Evolutionary conservation across 202 grass and related monocot genomes (phyloP).

Genomic region (Eragrostis tef): DNA sequence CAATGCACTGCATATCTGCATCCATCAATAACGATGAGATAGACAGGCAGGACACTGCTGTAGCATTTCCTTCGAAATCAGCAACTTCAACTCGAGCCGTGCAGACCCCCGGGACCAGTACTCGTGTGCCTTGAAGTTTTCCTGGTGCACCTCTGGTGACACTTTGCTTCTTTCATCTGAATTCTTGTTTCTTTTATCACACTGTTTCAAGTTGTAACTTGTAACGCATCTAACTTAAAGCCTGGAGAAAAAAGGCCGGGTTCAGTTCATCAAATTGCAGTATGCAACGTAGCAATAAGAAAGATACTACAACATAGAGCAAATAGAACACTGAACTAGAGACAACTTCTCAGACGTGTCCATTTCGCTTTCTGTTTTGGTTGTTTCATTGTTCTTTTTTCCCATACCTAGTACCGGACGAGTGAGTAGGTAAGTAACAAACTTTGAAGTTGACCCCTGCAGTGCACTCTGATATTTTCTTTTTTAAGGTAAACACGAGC

Average conservation of each 20-base stretch:
- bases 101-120: constrained; percentile 7
- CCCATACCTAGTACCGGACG: constrained; percentile 27
- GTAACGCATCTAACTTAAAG: constrained; percentile 15
- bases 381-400: background rate
- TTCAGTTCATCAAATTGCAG: background rate
- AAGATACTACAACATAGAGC: background rate
- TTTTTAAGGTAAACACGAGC: no score
- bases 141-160: background rate
- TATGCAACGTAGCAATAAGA: background rate
- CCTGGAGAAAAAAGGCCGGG: background rate
- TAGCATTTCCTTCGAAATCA: constrained; percentile 22
- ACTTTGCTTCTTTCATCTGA: constrained; percentile 41
- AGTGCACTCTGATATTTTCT: background rate
- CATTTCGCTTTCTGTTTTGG: constrained; percentile 37
- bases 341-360: background rate
- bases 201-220: constrained; percentile 21
- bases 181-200: background rate
- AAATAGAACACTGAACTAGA: constrained; percentile 5
- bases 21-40: constrained; percentile 6
- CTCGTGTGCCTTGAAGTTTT: constrained; percentile 11
- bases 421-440: constrained; percentile 44
- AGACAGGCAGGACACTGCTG: background rate
- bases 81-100: constrained; percentile 10
- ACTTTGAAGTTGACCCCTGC: constrained; percentile 41
- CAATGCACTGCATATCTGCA: background rate